Evolutionary conservation across 2,329 filamentous ascomycete genomes (phyloP).

Genomic region (Fulvia fulva): DNA sequence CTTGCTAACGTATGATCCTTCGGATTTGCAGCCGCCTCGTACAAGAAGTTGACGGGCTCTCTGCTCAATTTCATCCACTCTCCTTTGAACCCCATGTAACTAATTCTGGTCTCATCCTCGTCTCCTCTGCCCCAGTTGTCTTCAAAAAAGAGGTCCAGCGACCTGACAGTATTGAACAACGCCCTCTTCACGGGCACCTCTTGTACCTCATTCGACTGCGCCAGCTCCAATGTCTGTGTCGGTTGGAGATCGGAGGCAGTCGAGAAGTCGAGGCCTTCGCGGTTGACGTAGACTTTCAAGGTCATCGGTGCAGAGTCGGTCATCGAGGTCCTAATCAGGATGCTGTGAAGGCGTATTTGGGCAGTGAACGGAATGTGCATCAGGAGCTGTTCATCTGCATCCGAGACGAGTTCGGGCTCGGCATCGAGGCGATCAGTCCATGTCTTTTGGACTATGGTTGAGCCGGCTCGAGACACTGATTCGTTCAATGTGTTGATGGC

Average conservation of each 20-base stretch:
- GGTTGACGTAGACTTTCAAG: constrained; percentile 83
- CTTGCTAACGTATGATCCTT: constrained; percentile 65
- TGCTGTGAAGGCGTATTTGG: constrained; percentile 85
- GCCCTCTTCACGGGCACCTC: constrained; percentile 86
- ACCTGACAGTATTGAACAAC: constrained; percentile 80
- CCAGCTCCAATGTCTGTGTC: constrained; percentile 72
- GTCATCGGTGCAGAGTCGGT: constrained; percentile 71
- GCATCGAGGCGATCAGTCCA: constrained; percentile 74
- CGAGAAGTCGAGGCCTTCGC: constrained; percentile 78
- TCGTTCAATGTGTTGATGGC: constrained; percentile 84
- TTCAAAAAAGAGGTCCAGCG: constrained; percentile 79
- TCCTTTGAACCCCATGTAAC: constrained; percentile 88
- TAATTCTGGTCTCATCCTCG: constrained; percentile 73
- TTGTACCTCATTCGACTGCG: constrained; percentile 74
- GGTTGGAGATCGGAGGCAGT: constrained; percentile 57
- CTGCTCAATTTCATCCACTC: constrained; percentile 85
- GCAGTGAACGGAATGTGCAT: constrained; percentile 93
- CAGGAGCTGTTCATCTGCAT: constrained; percentile 88
- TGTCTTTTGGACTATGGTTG: constrained; percentile 78
- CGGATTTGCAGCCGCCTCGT: constrained; percentile 91
- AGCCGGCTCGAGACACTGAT: constrained; percentile 61
- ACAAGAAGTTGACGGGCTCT: constrained; percentile 80
- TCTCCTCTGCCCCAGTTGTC: constrained; percentile 79
- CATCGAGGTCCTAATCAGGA: constrained; percentile 76
- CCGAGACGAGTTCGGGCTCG: constrained; percentile 74